phyloP scores from a whole-genome alignment of 306 rosid genomes.

The Vicia faba region DNA sequence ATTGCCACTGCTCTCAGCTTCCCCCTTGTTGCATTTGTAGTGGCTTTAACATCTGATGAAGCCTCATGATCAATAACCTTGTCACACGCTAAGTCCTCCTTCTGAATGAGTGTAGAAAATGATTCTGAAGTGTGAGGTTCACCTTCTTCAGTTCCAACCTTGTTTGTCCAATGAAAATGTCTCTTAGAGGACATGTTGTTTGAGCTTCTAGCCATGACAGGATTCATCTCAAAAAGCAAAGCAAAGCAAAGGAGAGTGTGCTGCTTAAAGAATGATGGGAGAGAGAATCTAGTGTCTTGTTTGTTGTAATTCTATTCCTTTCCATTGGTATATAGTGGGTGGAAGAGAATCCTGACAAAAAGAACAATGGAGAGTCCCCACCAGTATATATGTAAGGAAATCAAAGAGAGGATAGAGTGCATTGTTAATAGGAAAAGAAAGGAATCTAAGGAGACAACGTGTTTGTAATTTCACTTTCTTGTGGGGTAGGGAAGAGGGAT shows the following conservation, averaged over 20 bases:
- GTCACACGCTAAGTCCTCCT: constrained; percentile 36
- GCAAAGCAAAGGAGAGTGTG: constrained; percentile 14
- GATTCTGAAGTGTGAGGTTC: constrained; percentile 50
- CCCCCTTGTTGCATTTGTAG: constrained; percentile 45
- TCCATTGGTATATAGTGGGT: constrained; percentile 39
- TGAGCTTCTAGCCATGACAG: constrained; percentile 57
- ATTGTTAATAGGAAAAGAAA: constrained; percentile 49
- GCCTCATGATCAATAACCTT: constrained; percentile 28
- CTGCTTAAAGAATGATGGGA: constrained; percentile 43
- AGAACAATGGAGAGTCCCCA: constrained; percentile 73
- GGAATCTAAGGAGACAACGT: constrained; percentile 77
- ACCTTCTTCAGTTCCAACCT: constrained; percentile 68
- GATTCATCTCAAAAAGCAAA: constrained; percentile 53
- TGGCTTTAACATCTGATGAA: constrained; percentile 18
- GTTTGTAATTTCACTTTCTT: constrained; percentile 69
- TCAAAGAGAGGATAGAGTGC: constrained; percentile 42
- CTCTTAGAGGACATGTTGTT: constrained; percentile 75
- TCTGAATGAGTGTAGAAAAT: constrained; percentile 36
- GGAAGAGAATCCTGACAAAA: constrained; percentile 79
- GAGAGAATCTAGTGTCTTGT: constrained; percentile 39
- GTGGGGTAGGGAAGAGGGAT: constrained; percentile 52
- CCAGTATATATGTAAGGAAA: constrained; percentile 55
- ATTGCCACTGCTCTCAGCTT: constrained; percentile 62
- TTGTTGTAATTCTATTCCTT: constrained; percentile 36
- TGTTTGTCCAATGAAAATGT: constrained; percentile 85